A percentile compares a stretch with the other conserved stretches of the same genome.
Evolutionary conservation across 371 early-diverging fungal species (phyloP).

Genomic region (Rhizopus delemar): DNA sequence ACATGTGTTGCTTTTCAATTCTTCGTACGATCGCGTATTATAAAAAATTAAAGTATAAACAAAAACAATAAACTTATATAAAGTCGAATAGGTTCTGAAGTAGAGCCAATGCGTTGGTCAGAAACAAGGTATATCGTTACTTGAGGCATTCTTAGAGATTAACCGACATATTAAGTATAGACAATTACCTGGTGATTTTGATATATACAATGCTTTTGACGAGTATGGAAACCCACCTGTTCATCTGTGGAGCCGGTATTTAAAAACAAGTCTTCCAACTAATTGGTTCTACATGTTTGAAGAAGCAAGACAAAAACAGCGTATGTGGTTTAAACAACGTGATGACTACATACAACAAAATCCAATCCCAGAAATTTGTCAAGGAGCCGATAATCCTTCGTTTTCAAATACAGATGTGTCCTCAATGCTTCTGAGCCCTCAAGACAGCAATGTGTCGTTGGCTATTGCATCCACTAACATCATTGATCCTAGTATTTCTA

Average conservation of each 20-base stretch:
- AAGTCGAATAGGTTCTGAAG: conserved; percentile 32
- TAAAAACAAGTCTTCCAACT: conserved; percentile 33
- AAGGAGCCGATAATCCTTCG: conserved; percentile 2
- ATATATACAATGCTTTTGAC: conserved; percentile 48
- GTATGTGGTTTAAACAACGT: conserved; percentile 29
- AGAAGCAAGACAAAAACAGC: conserved; percentile 44
- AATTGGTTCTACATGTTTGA: conserved; percentile 53
- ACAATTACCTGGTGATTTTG: conserved; percentile 50
- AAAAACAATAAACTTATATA: neutral
- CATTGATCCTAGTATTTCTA: conserved; percentile 17
- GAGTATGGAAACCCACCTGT: conserved; percentile 50
- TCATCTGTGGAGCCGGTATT: conserved; percentile 39
- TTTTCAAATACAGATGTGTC: conserved; percentile 29
- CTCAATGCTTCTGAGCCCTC: conserved; percentile 12
- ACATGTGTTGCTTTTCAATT: conserved; percentile 52
- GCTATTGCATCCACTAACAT: conserved; percentile 19
- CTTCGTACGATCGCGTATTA: conserved; percentile 30
- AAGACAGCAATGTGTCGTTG: conserved; percentile 1
- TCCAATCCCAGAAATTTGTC: conserved; percentile 4
- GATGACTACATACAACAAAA: conserved; percentile 6
- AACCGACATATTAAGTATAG: conserved; percentile 9
- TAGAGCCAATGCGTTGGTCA: conserved; percentile 48
- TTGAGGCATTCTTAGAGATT: neutral
- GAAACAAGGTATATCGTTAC: conserved; percentile 35
- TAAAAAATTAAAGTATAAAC: neutral